Evolutionary conservation across 192 early-diverging fungal genomes (phyloP), one percentile per base, ranked within the genome.

Genomic region (Jimgerdemannia lactiflua): DNA sequence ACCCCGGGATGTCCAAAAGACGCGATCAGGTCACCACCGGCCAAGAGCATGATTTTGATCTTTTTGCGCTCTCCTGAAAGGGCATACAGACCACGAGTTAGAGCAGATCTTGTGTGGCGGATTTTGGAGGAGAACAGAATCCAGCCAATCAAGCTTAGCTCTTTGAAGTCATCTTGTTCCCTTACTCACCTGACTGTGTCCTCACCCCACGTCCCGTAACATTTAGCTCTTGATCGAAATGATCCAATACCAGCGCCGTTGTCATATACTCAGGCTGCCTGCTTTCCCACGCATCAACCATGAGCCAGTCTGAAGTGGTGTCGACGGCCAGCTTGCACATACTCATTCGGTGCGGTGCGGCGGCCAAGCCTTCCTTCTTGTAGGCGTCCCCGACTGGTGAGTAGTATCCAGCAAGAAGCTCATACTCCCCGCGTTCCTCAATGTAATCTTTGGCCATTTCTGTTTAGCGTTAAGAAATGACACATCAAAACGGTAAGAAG

Each of bases 371-470:
- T 71, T 93, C 91, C 78, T 99, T 98, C 71, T 91, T 89, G 78
- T 99, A 99, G 71, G 90, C 93, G 74, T 98, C 96, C 0, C 93
- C 94, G 14, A 99, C 98, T 2, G 98, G 98, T 4, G 96, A 97
- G 83, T 95, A 98, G 83, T 98, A 98, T 9, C 97, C 98, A 8
- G 94, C 97, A 71, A 98, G 79, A 70, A 98, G 83, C 81, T 98
- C 95, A 79, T 94, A 97, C 42, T 90, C 80, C 40, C 84, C 76
- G 67, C 92, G 86, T 74, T 93, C 89, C 39, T 71, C 71, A 77
- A 98, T 86, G 69, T 96, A 89, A 78, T 98, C 98, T n/a, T 88
- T 87, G 3, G 96, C 97, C 95, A 99, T 98, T 79, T 99, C 92
- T 95, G 64, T 4, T 43, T 66, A 29, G 67, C 11, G 63, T 41